phyloP scores from a whole-genome alignment of 1,284 basidiomycete genomes.

The Leccinum pachyderme region DNA sequence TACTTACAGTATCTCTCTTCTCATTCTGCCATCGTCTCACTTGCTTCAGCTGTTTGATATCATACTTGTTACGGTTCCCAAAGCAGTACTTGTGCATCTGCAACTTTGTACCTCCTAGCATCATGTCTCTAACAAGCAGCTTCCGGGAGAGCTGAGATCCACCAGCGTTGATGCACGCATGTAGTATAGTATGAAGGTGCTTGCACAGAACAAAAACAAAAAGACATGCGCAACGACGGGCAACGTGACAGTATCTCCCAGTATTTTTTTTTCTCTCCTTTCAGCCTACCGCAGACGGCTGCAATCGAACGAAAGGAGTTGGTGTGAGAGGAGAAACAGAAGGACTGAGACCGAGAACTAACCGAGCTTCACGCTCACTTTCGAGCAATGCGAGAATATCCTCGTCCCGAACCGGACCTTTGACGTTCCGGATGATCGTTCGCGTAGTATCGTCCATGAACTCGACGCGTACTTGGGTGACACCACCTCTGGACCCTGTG shows the following conservation, averaged over 20 bases:
- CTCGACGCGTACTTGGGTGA: conserved; percentile 99
- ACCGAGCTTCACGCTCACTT: conserved; percentile 99
- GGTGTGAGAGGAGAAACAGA: neutral
- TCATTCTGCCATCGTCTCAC: conserved; percentile 18
- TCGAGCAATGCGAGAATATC: conserved; percentile 98
- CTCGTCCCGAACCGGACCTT: conserved; percentile 95
- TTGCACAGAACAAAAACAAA: neutral
- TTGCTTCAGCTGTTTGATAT: conserved; percentile 34
- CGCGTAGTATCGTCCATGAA: conserved; percentile 98
- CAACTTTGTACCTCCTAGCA: conserved; percentile 31
- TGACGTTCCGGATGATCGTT: conserved; percentile 99
- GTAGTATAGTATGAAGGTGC: neutral
- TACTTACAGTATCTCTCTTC: conserved; percentile 23
- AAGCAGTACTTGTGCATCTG: conserved; percentile 22
- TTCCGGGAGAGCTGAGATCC: neutral
- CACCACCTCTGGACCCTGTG: conserved; percentile 99
- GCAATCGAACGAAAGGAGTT: neutral
- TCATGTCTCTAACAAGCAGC: conserved; percentile 21
- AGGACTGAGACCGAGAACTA: conserved; percentile 35
- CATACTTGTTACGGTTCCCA: conserved; percentile 24
- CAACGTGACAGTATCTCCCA: neutral
- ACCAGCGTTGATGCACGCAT: neutral
- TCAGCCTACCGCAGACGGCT: conserved; percentile 22
- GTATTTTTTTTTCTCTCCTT: neutral
- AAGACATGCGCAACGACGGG: neutral